Percentiles rank a stretch among this genome's conserved stretches.
Conservation (phyloP, 192 early-diverging fungal genomes). For the Thoreauomyces humboldtii region DNA sequence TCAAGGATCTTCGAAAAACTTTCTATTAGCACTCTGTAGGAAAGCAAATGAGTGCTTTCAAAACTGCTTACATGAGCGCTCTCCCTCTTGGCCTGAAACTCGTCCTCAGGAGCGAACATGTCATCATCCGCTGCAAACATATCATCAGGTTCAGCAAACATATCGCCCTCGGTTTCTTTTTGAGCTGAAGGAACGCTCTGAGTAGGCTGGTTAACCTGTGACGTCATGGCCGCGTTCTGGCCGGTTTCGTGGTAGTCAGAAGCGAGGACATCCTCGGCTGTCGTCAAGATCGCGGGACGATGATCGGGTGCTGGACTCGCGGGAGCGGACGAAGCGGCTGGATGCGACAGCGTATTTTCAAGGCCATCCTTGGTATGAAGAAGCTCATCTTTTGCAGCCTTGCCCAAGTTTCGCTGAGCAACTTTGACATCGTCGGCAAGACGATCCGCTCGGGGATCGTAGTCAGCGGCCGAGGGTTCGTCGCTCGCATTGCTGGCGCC, state of each 20-base stretch:
- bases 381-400: slow-evolving; percentile 31
- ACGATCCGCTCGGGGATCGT: slow-evolving; percentile 73
- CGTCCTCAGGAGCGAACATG: slow-evolving; percentile 60
- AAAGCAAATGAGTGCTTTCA: no score
- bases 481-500: slow-evolving; percentile 10
- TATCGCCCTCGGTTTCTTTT: slow-evolving; percentile 10
- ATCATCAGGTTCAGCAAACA: slow-evolving; percentile 41
- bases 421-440: slow-evolving; percentile 59
- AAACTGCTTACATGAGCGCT: slow-evolving; percentile 30
- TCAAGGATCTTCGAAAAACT: slow-evolving; percentile 36
- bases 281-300: slow-evolving; percentile 28
- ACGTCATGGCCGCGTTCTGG: slow-evolving; percentile 5
- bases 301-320: background rate
- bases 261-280: slow-evolving; percentile 56
- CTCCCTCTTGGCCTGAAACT: slow-evolving; percentile 25
- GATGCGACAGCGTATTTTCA: slow-evolving; percentile 39
- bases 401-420: slow-evolving; percentile 44
- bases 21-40: no score
- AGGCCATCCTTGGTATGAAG: slow-evolving; percentile 30
- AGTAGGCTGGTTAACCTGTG: background rate
- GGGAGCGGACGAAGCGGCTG: no score
- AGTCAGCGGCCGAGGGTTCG: slow-evolving; percentile 63
- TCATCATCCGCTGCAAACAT: slow-evolving; percentile 80
- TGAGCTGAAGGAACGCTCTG: no score
- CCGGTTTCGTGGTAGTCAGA: slow-evolving; percentile 58